Conservation (phyloP, 2,329 filamentous ascomycete genomes). For the Penicillium brasilianum region DNA sequence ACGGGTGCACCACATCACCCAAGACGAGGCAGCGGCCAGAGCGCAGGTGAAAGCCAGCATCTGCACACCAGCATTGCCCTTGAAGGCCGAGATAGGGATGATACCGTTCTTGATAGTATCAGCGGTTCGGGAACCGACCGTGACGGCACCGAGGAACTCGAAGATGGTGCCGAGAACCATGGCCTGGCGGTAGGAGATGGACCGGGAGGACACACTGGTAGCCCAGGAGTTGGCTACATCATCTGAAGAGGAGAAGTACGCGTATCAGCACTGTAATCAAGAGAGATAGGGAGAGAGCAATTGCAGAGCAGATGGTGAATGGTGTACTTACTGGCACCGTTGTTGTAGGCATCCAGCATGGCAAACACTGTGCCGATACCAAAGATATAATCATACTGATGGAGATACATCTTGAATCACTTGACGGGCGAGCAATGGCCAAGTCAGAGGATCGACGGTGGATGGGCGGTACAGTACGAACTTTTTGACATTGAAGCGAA, state of each 20-base stretch:
- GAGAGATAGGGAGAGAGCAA: not conserved
- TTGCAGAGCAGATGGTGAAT: no score
- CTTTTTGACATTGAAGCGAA: not conserved
- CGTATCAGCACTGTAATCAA: not conserved
- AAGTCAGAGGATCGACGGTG: constrained; percentile 11
- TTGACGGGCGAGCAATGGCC: constrained; percentile 13
- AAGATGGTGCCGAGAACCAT: constrained; percentile 64
- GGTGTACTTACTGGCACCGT: constrained; percentile 71
- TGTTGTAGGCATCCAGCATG: constrained; percentile 78
- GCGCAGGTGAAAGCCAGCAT: constrained; percentile 60
- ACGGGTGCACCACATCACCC: constrained; percentile 81
- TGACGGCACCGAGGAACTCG: constrained; percentile 70
- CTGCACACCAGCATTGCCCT: constrained; percentile 67
- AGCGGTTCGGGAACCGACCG: constrained; percentile 71
- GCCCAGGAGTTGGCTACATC: constrained; percentile 87
- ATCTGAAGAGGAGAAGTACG: constrained; percentile 43
- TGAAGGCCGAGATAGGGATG: constrained; percentile 65
- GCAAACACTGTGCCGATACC: constrained; percentile 77
- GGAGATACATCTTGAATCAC: constrained; percentile 59
- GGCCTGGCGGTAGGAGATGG: constrained; percentile 48
- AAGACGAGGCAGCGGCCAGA: constrained; percentile 51
- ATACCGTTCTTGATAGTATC: constrained; percentile 82
- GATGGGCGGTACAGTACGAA: constrained; percentile 1
- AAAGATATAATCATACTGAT: constrained; percentile 73
- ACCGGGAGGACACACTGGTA: constrained; percentile 79